Evolutionary conservation across 2,329 filamentous ascomycete species (phyloP).

Genomic region (Alternaria hordeiaustralica): DNA sequence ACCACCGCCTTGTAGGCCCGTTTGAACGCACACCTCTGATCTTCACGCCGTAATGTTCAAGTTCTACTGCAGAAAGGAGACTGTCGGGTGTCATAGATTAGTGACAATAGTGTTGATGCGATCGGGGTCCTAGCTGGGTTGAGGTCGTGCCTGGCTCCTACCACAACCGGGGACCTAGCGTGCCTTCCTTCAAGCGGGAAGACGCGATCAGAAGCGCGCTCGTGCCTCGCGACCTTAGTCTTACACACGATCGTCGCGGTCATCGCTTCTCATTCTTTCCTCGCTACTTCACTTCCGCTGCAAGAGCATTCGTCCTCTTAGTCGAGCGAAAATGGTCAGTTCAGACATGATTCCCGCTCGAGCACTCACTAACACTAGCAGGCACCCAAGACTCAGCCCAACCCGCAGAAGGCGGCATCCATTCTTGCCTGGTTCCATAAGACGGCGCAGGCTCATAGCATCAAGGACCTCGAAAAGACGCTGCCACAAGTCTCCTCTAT

Average conservation of each 20-base stretch:
- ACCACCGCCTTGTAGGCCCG: neutral
- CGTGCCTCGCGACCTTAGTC: neutral
- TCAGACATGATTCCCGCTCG: neutral
- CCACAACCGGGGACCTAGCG: neutral
- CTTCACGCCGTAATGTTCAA: neutral
- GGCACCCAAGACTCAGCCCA: slow-evolving; percentile 63
- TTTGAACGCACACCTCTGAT: neutral
- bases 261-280: neutral
- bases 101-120: neutral
- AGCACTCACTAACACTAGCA: slow-evolving; percentile 27
- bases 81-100: neutral
- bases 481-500: slow-evolving; percentile 68
- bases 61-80: neutral
- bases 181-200: neutral
- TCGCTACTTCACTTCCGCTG: neutral
- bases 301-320: neutral
- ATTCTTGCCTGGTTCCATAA: slow-evolving; percentile 67
- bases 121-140: neutral
- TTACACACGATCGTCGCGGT: neutral
- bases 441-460: slow-evolving; percentile 66
- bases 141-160: slow-evolving; percentile 1
- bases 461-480: slow-evolving; percentile 72
- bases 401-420: slow-evolving; percentile 63
- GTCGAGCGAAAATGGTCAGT: slow-evolving; percentile 16
- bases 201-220: neutral